Percentiles rank a stretch among this genome's conserved stretches.
phyloP scores from a whole-genome alignment of 208 protist genomes.

The Leishmania martiniquensis region DNA sequence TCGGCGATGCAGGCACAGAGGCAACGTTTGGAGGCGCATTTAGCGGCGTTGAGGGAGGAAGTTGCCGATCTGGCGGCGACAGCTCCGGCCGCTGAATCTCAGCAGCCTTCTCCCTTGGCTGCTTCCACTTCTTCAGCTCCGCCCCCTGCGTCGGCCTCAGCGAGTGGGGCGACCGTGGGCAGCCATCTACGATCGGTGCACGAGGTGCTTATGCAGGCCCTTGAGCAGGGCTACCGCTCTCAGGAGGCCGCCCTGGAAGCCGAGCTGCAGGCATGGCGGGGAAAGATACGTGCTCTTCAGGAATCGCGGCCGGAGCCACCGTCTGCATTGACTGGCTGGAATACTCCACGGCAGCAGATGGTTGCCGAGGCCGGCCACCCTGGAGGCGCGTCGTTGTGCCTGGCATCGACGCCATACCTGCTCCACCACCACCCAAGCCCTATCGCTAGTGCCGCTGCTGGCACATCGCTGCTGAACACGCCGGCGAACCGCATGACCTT shows the following conservation, averaged over 20 bases:
- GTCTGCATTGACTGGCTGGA: conserved; percentile 6
- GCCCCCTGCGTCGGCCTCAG: background rate
- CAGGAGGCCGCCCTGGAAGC: conserved; percentile 35
- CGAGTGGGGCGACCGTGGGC: background rate
- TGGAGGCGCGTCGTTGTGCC: background rate
- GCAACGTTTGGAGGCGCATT: conserved; percentile 13
- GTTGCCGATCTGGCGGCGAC: conserved; percentile 6
- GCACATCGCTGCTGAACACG: conserved; percentile 19
- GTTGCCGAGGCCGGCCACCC: background rate
- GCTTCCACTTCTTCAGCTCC: conserved; percentile 2
- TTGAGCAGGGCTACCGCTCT: conserved; percentile 41
- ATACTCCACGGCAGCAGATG: conserved; percentile 27
- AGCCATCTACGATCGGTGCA: conserved; percentile 21
- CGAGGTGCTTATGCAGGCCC: conserved; percentile 30
- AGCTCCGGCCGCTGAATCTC: background rate
- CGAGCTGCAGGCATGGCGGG: conserved; percentile 31
- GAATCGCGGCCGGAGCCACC: conserved; percentile 3
- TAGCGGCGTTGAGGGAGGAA: conserved; percentile 13
- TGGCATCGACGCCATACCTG: conserved; percentile 2
- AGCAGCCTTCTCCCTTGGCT: background rate
- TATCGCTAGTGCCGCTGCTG: conserved; percentile 14
- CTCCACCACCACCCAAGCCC: conserved; percentile 26
- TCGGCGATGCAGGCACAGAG: conserved; percentile 11
- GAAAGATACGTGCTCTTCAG: conserved; percentile 17
- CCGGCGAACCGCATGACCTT: conserved; percentile 14